Conservation (phyloP, 768 basidiomycete genomes). For the Lactarius hengduanensis region DNA sequence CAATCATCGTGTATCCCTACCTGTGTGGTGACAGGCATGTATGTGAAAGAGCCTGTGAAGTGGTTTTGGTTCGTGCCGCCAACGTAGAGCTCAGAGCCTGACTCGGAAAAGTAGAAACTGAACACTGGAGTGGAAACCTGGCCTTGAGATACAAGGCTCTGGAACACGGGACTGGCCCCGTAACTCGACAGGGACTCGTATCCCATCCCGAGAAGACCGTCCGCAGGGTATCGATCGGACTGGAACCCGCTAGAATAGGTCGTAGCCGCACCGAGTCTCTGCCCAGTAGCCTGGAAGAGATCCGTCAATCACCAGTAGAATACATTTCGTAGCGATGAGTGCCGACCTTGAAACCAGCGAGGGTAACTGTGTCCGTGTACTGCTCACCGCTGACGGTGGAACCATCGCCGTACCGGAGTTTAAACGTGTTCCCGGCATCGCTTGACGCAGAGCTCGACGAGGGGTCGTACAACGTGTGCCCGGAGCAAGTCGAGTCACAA, state of each 20-base stretch:
- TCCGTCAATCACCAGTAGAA: background rate
- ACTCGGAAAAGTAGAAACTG: slow-evolving; percentile 46
- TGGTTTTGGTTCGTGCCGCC: slow-evolving; percentile 24
- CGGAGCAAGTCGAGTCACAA: slow-evolving; percentile 36
- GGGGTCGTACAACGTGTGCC: slow-evolving; percentile 12
- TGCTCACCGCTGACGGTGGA: slow-evolving; percentile 40
- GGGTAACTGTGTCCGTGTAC: slow-evolving; percentile 44
- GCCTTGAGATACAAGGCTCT: slow-evolving; percentile 43
- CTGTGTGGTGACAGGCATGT: slow-evolving; percentile 3
- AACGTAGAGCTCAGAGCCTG: slow-evolving; percentile 41
- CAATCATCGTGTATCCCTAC: slow-evolving; percentile 18
- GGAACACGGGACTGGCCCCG: slow-evolving; percentile 34
- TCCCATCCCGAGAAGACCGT: slow-evolving; percentile 46
- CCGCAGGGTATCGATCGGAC: slow-evolving; percentile 34
- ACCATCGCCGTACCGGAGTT: slow-evolving; percentile 41
- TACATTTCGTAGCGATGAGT: background rate
- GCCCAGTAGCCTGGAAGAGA: slow-evolving; percentile 36
- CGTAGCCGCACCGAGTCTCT: slow-evolving; percentile 46
- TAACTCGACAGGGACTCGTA: slow-evolving; percentile 33
- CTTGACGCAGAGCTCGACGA: slow-evolving; percentile 27
- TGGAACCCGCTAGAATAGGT: slow-evolving; percentile 38
- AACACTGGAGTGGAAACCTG: slow-evolving; percentile 41
- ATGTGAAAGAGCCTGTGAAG: slow-evolving; percentile 22
- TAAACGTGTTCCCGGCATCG: slow-evolving; percentile 33
- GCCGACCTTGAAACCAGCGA: slow-evolving; percentile 37